Percentiles rank a stretch among this genome's conserved stretches.
phyloP scores from a whole-genome alignment of 257 asterid species.

The Solanum arcanum region DNA sequence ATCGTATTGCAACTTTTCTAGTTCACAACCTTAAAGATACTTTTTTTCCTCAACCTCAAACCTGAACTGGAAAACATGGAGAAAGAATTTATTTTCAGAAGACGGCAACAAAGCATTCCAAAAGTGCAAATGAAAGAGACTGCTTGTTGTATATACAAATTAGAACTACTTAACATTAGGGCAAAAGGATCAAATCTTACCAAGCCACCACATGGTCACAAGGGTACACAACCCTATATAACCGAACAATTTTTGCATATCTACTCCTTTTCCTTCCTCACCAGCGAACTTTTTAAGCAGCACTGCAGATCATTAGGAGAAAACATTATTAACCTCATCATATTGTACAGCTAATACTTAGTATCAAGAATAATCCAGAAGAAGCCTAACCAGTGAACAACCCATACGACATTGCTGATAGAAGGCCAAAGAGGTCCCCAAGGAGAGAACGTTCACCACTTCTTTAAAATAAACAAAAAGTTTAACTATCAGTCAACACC shows the following conservation, averaged over 20 bases:
- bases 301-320: slow-evolving; percentile 31
- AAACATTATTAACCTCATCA: background rate
- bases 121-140: background rate
- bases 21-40: background rate
- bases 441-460: slow-evolving; percentile 67
- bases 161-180: background rate
- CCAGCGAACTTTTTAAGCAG: slow-evolving; percentile 94
- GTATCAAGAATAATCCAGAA: background rate
- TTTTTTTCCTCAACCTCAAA: background rate
- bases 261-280: slow-evolving; percentile 79
- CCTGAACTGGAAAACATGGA: background rate
- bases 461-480: slow-evolving; percentile 59
- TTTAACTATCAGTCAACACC: slow-evolving; percentile 50
- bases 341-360: background rate
- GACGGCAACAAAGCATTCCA: background rate
- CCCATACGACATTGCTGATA: slow-evolving; percentile 79
- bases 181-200: slow-evolving; percentile 25
- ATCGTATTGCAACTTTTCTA: background rate
- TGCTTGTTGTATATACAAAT: background rate
- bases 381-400: slow-evolving; percentile 69
- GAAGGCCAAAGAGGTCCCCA: slow-evolving; percentile 95
- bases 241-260: slow-evolving; percentile 89
- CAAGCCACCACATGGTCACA: slow-evolving; percentile 98
- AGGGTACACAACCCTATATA: slow-evolving; percentile 84
- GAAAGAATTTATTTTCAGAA: background rate